These are phyloP conservation scores for Suillus ampliporus DNA, from an alignment of 768 basidiomycete genomes.

Conservation along the genomic window DNA sequence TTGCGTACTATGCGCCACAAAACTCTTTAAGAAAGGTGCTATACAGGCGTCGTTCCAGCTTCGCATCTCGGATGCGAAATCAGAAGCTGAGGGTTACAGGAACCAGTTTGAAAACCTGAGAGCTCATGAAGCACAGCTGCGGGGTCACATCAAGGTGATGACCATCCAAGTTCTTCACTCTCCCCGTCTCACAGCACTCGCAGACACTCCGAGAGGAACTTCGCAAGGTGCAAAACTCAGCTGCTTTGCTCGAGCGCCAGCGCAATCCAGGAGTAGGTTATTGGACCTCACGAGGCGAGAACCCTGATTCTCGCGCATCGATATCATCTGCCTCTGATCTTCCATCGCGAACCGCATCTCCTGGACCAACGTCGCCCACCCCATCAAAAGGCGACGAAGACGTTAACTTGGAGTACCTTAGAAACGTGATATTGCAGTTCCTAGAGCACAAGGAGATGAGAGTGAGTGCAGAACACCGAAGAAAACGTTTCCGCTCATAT, in stretches of 20 bases:
- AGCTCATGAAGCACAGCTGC: conserved; percentile 70
- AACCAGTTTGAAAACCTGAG: conserved; percentile 77
- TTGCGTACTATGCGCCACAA: conserved; percentile 4
- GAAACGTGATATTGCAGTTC: conserved; percentile 97
- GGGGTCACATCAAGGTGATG: conserved; percentile 77
- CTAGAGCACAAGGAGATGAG: conserved; percentile 99
- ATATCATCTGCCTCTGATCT: conserved; percentile 50
- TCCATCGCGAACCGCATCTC: conserved; percentile 42
- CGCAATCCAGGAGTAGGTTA: conserved; percentile 95
- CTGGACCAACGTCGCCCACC: conserved; percentile 37
- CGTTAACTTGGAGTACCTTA: conserved; percentile 92
- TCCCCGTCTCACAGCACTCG: conserved; percentile 15
- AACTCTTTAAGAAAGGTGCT: conserved; percentile 24
- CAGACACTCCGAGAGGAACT: conserved; percentile 93
- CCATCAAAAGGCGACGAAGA: conserved; percentile 75
- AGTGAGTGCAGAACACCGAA: conserved; percentile 51
- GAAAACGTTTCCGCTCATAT: neutral
- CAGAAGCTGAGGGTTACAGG: conserved; percentile 60
- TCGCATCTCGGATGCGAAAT: conserved; percentile 53
- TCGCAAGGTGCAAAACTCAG: conserved; percentile 93
- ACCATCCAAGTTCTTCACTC: neutral
- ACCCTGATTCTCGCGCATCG: conserved; percentile 39
- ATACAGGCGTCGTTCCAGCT: conserved; percentile 49
- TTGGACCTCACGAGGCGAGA: conserved; percentile 64
- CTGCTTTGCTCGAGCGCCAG: conserved; percentile 86